A percentile compares a stretch with the other conserved stretches of the same genome.
Evolutionary conservation across 805 yeast species (phyloP).

Genomic region (Yarrowia yakushimensis): DNA sequence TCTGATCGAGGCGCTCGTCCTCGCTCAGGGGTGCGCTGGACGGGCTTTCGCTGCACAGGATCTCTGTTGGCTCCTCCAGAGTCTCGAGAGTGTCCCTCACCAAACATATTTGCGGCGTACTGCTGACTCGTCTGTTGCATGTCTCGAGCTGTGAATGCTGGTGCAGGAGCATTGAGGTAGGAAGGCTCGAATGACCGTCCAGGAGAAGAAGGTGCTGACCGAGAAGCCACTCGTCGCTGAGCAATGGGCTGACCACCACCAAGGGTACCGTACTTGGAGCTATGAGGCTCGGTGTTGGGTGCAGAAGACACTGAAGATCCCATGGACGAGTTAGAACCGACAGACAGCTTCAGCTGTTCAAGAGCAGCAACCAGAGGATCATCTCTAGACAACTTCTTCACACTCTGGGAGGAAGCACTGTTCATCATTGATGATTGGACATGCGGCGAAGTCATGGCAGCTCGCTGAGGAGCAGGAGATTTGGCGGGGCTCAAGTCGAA

Average conservation of each 20-base stretch:
- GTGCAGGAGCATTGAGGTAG: conserved; percentile 35
- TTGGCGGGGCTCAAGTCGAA: conserved; percentile 32
- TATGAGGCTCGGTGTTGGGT: conserved; percentile 11
- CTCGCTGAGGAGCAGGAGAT: conserved; percentile 18
- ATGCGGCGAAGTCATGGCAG: neutral
- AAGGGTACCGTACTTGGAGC: conserved; percentile 20
- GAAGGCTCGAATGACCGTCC: conserved; percentile 17
- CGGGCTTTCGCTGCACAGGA: conserved; percentile 22
- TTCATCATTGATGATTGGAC: neutral
- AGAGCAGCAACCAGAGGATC: conserved; percentile 57
- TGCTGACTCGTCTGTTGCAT: conserved; percentile 41
- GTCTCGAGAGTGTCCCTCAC: conserved; percentile 14
- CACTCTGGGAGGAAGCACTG: neutral
- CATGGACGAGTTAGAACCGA: conserved; percentile 25
- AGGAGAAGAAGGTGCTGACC: conserved; percentile 35
- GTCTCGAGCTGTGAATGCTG: conserved; percentile 40
- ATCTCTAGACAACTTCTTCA: conserved; percentile 31
- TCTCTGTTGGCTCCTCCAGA: neutral
- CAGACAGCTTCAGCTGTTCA: conserved; percentile 41
- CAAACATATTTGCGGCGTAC: conserved; percentile 28
- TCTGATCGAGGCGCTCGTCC: neutral
- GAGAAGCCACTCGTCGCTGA: conserved; percentile 31
- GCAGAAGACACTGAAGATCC: neutral
- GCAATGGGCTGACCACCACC: conserved; percentile 18
- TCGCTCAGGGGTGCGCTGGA: conserved; percentile 13